Evolutionary conservation across 2,329 filamentous ascomycete genomes (phyloP).

Genomic region (Colletotrichum musae): DNA sequence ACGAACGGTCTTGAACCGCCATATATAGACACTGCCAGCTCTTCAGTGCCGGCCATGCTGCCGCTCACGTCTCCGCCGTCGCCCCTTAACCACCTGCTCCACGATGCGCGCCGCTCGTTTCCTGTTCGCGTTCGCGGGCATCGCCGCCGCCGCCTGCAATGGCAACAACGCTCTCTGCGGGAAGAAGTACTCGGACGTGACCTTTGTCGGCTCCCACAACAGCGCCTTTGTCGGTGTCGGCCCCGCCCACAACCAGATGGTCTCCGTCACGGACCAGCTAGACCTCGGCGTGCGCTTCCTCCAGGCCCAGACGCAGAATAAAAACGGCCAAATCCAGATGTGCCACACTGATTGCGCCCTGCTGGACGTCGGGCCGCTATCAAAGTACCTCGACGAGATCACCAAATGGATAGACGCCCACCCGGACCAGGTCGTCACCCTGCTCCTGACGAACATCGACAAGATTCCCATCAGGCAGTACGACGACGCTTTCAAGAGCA

Average conservation of each 20-base stretch:
- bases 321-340: conserved; percentile 66
- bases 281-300: conserved; percentile 74
- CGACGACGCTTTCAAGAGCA: conserved; percentile 65
- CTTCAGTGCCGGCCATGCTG: background rate
- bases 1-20: background rate
- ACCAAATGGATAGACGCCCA: conserved; percentile 73
- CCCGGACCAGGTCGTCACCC: conserved; percentile 72
- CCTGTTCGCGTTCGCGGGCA: conserved; percentile 41
- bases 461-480: conserved; percentile 69
- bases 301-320: conserved; percentile 73
- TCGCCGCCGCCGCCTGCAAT: conserved; percentile 64
- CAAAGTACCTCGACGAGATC: conserved; percentile 68
- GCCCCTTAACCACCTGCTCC: background rate
- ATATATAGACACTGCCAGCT: conserved; percentile 13
- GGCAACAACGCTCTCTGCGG: conserved; percentile 69
- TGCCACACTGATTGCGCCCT: conserved; percentile 76
- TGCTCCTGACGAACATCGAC: conserved; percentile 76
- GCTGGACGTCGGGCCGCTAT: conserved; percentile 71
- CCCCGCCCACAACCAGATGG: conserved; percentile 72
- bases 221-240: conserved; percentile 72
- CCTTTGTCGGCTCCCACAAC: conserved; percentile 76
- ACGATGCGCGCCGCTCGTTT: conserved; percentile 33
- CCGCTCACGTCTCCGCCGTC: background rate
- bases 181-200: conserved; percentile 71
- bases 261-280: conserved; percentile 71